Percentiles rank a stretch among this genome's conserved stretches.
phyloP scores from a whole-genome alignment of 202 grass and related monocot species.

The Dendrocalamus latiflorus region DNA sequence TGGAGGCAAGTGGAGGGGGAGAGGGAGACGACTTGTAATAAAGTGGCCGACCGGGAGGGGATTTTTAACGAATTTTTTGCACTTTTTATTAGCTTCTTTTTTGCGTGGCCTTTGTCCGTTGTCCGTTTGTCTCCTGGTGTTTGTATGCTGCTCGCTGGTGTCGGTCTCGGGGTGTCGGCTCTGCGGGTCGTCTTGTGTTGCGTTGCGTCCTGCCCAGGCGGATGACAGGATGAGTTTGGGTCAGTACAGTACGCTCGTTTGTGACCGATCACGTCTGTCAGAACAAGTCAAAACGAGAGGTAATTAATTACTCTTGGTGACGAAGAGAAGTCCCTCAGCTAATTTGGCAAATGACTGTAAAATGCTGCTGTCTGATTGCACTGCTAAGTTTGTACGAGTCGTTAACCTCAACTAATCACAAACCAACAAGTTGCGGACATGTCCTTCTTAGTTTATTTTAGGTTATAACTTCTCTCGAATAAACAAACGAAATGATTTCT shows the following conservation, averaged over 20 bases:
- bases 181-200: neutral
- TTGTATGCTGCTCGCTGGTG: neutral
- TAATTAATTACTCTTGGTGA: neutral
- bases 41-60: slow-evolving; percentile 45
- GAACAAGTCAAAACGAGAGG: neutral
- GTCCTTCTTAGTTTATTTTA: too few relatives aligned
- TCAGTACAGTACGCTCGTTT: neutral
- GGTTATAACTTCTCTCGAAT: too few relatives aligned
- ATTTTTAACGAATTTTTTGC: slow-evolving; percentile 32
- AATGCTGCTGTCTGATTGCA: neutral
- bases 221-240: too few relatives aligned
- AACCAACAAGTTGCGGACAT: neutral
- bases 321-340: neutral
- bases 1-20: neutral
- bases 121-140: slow-evolving; percentile 22
- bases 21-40: slow-evolving; percentile 24
- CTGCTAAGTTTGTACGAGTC: neutral
- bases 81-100: neutral
- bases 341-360: neutral
- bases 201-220: neutral
- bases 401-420: neutral
- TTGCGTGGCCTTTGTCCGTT: slow-evolving; percentile 3
- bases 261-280: neutral
- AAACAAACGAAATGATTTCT: too few relatives aligned
- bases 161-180: neutral